phyloP scores from a whole-genome alignment of 2,329 filamentous ascomycete genomes.

The Apiospora saccharicola region DNA sequence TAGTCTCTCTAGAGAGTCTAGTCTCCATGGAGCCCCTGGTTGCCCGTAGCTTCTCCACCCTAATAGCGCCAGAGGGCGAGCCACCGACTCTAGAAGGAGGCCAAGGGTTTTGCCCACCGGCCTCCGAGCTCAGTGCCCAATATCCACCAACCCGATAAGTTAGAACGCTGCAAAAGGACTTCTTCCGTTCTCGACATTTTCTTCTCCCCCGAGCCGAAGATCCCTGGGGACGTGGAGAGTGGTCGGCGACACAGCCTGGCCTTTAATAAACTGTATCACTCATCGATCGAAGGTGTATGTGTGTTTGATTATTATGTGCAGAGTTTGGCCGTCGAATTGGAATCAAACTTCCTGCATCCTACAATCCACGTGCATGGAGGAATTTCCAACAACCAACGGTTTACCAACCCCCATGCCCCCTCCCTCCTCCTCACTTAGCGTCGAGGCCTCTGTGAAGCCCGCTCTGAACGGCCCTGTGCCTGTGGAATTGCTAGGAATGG shows the following conservation, averaged over 20 bases:
- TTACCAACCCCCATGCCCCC: background rate
- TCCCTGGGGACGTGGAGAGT: background rate
- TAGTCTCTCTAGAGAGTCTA: slow-evolving; percentile 10
- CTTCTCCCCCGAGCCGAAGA: slow-evolving; percentile 2
- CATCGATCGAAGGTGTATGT: slow-evolving; percentile 1
- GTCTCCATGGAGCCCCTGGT: slow-evolving; percentile 8
- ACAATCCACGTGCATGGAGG: slow-evolving; percentile 18
- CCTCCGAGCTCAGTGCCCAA: slow-evolving; percentile 10
- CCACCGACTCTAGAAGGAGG: slow-evolving; percentile 6
- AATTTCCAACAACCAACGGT: slow-evolving; percentile 18
- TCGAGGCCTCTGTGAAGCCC: slow-evolving; percentile 1
- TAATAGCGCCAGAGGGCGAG: slow-evolving; percentile 16
- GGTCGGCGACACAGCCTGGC: background rate
- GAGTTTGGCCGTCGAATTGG: slow-evolving; percentile 13
- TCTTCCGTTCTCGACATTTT: background rate
- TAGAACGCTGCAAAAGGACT: background rate
- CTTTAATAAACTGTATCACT: background rate
- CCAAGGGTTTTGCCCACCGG: background rate
- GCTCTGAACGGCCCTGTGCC: slow-evolving; percentile 8
- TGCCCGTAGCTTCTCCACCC: slow-evolving; percentile 12
- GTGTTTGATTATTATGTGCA: slow-evolving; percentile 18
- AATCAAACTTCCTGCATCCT: background rate
- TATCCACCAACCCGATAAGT: slow-evolving; percentile 3
- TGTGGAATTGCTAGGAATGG: slow-evolving; percentile 2
- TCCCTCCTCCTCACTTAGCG: slow-evolving; percentile 10